Percentiles rank a stretch among this genome's conserved stretches.
phyloP scores from a whole-genome alignment of 371 early-diverging fungal species.

The Dichotomocladium elegans region DNA sequence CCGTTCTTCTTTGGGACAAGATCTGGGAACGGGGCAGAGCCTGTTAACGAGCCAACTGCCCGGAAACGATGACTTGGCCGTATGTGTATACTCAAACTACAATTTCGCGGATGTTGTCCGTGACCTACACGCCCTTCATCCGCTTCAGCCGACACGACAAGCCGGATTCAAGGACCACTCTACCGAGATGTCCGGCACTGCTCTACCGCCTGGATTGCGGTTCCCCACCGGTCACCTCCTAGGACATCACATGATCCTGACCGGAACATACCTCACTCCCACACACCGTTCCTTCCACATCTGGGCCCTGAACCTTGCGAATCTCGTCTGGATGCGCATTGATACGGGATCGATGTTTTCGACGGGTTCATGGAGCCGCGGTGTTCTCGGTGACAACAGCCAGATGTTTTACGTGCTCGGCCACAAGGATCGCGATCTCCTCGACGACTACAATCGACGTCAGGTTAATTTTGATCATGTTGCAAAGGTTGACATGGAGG shows the following conservation, averaged over 20 bases:
- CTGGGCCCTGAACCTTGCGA: slow-evolving; percentile 70
- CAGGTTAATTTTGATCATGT: slow-evolving; percentile 76
- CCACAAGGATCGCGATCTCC: slow-evolving; percentile 61
- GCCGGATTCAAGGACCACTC: slow-evolving; percentile 46
- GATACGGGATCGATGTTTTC: slow-evolving; percentile 62
- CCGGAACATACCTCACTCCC: slow-evolving; percentile 71
- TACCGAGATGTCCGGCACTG: slow-evolving; percentile 53
- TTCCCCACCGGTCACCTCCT: slow-evolving; percentile 68
- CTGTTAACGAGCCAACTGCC: not conserved
- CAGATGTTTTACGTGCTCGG: slow-evolving; percentile 71
- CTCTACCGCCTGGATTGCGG: slow-evolving; percentile 73
- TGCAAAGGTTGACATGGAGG: slow-evolving; percentile 66
- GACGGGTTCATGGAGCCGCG: slow-evolving; percentile 78
- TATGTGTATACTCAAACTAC: slow-evolving; percentile 75
- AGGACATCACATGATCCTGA: slow-evolving; percentile 69
- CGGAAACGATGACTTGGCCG: not conserved
- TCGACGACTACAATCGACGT: slow-evolving; percentile 74
- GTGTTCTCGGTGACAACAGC: slow-evolving; percentile 55
- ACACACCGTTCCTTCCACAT: slow-evolving; percentile 66
- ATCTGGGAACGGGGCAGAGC: not conserved
- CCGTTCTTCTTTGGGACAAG: slow-evolving; percentile 1
- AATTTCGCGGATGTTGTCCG: slow-evolving; percentile 75
- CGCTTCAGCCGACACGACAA: slow-evolving; percentile 13
- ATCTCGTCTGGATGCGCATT: slow-evolving; percentile 66
- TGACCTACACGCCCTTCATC: slow-evolving; percentile 59